Base-by-base conservation (phyloP, 805 yeast species). In the Lipomyces orientalis region DNA sequence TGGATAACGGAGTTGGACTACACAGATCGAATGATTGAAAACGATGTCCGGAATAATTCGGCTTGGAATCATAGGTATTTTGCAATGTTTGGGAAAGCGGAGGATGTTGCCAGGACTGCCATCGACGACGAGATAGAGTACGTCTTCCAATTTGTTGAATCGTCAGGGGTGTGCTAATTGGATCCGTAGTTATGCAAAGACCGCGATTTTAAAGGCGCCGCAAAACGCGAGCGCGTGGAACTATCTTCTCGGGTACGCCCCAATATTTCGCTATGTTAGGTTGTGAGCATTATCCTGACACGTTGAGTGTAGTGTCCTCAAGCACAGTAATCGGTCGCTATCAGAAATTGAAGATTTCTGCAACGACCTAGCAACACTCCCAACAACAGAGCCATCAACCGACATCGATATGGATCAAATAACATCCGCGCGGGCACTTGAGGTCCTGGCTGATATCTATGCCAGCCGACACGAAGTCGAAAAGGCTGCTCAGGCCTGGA, bases 1-100 rank as follows among this genome's bases (percentile, higher is more conserved):
- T 87, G 79, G 72, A 78, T 81, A 54, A 74, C 73, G 33, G 97
- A 92, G 75, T 69, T 87, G 16, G 75, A 74, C 5, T 89, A 85
- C 75, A 83, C 86, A 0, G 81, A 83, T 4, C 65, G 69, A 29
- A 79, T 85, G 73, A 77, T 94, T 2, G 77, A 77, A 1, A 74
- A 79, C 8, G 99, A 95, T 77, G 85, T 91, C 8, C 82, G 92
- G 73, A 95, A 95, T 79, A 95, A 95, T 77, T 90, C 97, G 61
- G 97, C 96, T 0, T 95, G 99, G 99, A 85, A 88, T 67, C 96
- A 91, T 78, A 83, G 98, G 63, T 90, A 82, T 79, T 91, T 88
- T 71, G 78, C 90, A 10, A 73, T 82, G 56, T 78, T 78, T 64
- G 76, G 77, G 25, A 29, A 19, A 31, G 35, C 55, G 19, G 64